Percentiles rank a stretch among this genome's conserved stretches.
phyloP scores from a whole-genome alignment of 768 basidiomycete species.

The Hortiboletus campestris region DNA sequence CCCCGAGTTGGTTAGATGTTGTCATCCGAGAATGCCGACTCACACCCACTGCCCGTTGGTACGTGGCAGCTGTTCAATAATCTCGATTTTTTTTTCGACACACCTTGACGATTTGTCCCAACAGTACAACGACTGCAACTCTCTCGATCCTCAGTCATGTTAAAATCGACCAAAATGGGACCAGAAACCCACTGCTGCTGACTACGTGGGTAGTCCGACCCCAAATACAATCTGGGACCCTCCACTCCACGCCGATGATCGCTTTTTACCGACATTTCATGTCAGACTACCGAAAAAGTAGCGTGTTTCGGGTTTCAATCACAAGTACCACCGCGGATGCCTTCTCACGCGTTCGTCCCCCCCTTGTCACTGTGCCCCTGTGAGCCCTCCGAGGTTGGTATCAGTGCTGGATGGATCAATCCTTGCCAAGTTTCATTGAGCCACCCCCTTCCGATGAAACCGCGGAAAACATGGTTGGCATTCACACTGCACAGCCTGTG shows the following conservation, averaged over 20 bases:
- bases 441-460: constrained; percentile 1
- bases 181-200: no score
- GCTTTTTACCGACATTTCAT: background rate
- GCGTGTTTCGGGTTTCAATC: background rate
- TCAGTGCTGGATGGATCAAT: background rate
- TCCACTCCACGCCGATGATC: background rate
- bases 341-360: background rate
- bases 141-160: background rate
- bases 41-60: background rate
- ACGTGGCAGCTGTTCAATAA: background rate
- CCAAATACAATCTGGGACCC: background rate
- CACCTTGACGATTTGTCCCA: background rate
- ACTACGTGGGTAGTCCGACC: background rate
- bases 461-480: constrained; percentile 1
- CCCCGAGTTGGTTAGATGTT: background rate
- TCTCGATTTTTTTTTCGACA: background rate
- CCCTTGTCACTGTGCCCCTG: background rate
- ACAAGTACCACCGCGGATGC: no score
- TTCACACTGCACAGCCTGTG: background rate
- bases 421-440: background rate
- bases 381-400: background rate
- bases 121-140: background rate
- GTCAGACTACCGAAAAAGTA: background rate
- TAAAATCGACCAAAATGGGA: background rate
- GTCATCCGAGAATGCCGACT: background rate